Conservation (phyloP, 108 stramenopile genomes). For the Poteriospumella lacustris region DNA sequence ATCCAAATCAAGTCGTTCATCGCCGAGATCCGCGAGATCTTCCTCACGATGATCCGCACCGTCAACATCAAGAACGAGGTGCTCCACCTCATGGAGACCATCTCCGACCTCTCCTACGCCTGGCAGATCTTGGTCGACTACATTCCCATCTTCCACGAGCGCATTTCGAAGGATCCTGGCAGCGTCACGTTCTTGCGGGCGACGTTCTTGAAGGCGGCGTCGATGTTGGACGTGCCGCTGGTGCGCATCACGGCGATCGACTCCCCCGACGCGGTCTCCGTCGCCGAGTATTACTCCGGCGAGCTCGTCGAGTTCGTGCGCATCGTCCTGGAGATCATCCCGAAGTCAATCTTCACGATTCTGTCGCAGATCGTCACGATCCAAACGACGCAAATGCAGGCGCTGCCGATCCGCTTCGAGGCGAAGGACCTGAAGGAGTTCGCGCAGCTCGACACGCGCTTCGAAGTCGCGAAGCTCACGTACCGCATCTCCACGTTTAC, state of each 20-base stretch:
- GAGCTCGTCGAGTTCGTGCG: slow-evolving; percentile 60
- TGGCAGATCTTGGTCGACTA: slow-evolving; percentile 57
- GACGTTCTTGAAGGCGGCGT: slow-evolving; percentile 60
- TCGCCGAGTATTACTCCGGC: slow-evolving; percentile 57
- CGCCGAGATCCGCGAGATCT: slow-evolving; percentile 45
- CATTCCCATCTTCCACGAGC: slow-evolving; percentile 51
- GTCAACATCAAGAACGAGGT: slow-evolving; percentile 50
- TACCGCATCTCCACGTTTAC: slow-evolving; percentile 61
- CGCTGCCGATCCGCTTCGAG: slow-evolving; percentile 52
- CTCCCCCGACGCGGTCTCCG: slow-evolving; percentile 47
- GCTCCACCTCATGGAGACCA: slow-evolving; percentile 42
- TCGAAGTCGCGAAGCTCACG: slow-evolving; percentile 55
- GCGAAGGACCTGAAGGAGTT: slow-evolving; percentile 46
- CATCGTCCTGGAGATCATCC: slow-evolving; percentile 57
- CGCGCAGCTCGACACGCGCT: slow-evolving; percentile 52
- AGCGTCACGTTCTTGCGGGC: slow-evolving; percentile 54
- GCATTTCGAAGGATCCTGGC: slow-evolving; percentile 53
- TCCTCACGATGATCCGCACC: slow-evolving; percentile 57
- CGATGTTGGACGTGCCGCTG: slow-evolving; percentile 59
- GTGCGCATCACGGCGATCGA: slow-evolving; percentile 51
- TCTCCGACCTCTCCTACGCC: slow-evolving; percentile 61
- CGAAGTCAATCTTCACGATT: slow-evolving; percentile 55
- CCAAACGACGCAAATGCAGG: slow-evolving; percentile 34
- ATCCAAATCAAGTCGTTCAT: slow-evolving; percentile 56
- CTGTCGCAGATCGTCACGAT: slow-evolving; percentile 53